These are phyloP conservation scores for Xylaria hypoxylon DNA, from an alignment of 2,329 filamentous ascomycete species.

Conservation along the genomic window DNA sequence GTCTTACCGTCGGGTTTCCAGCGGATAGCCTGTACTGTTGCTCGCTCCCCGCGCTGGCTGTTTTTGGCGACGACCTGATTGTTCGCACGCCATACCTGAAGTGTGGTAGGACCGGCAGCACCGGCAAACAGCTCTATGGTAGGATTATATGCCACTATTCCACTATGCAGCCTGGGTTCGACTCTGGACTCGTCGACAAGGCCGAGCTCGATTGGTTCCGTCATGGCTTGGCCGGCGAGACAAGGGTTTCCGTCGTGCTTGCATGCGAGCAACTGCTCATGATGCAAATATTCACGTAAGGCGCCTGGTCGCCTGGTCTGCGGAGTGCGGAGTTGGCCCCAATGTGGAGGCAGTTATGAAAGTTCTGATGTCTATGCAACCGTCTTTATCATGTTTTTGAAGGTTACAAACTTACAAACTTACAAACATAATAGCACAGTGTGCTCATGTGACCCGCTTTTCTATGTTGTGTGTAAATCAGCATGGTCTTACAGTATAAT, in stretches of 20 bases:
- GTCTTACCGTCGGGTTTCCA: conserved; percentile 76
- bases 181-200: conserved; percentile 69
- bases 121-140: conserved; percentile 86
- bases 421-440: conserved; percentile 21
- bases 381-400: neutral
- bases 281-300: conserved; percentile 23
- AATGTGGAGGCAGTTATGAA: neutral
- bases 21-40: conserved; percentile 61
- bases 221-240: conserved; percentile 42
- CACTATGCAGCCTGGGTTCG: conserved; percentile 64
- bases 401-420: conserved; percentile 7
- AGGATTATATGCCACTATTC: conserved; percentile 80
- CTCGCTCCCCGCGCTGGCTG: conserved; percentile 58
- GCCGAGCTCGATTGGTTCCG: conserved; percentile 54
- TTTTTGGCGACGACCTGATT: conserved; percentile 73
- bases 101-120: conserved; percentile 73
- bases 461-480: conserved; percentile 1
- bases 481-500: neutral
- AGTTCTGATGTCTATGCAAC: conserved; percentile 6
- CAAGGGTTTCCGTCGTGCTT: conserved; percentile 27
- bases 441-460: conserved; percentile 42
- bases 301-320: neutral
- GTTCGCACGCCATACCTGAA: conserved; percentile 82
- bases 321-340: neutral
- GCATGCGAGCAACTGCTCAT: conserved; percentile 37